phyloP scores from a whole-genome alignment of 805 yeast species.

The Cyberlindnera maritima region DNA sequence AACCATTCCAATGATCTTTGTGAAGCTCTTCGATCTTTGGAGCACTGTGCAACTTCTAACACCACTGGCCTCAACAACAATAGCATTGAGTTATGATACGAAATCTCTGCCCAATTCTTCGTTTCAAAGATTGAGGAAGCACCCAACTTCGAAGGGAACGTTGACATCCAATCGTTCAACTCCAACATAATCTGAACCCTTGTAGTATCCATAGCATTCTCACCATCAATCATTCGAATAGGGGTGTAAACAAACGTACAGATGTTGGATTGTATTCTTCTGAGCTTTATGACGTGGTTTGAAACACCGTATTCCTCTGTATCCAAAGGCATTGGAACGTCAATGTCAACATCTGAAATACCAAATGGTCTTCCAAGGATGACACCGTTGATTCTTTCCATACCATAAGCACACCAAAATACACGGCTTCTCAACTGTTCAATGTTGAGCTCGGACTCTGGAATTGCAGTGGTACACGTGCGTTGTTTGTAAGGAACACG shows the following conservation, averaged over 20 bases:
- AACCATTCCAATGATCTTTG: constrained; percentile 32
- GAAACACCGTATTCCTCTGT: constrained; percentile 20
- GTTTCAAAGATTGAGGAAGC: constrained; percentile 32
- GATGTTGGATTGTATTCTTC: constrained; percentile 34
- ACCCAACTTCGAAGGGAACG: constrained; percentile 28
- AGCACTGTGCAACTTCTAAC: constrained; percentile 20
- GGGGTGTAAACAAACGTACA: constrained; percentile 34
- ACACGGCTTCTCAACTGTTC: constrained; percentile 28
- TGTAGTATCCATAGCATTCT: constrained; percentile 21
- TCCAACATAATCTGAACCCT: constrained; percentile 32
- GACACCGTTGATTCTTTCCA: constrained; percentile 34
- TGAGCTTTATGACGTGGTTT: constrained; percentile 31
- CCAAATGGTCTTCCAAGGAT: constrained; percentile 37
- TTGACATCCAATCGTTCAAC: constrained; percentile 32
- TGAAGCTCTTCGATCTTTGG: constrained; percentile 15
- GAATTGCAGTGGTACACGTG: no score
- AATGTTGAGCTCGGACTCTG: constrained; percentile 24
- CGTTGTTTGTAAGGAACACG: no score
- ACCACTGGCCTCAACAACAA: constrained; percentile 32
- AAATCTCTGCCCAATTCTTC: constrained; percentile 32
- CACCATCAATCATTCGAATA: constrained; percentile 20
- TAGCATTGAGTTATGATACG: constrained; percentile 34
- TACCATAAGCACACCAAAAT: constrained; percentile 37
- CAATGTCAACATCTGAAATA: constrained; percentile 35
- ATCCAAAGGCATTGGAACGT: constrained; percentile 19